A percentile compares a stretch with the other conserved stretches of the same genome.
Evolutionary conservation across 306 rosid species (phyloP).

Genomic region (Morella rubra): DNA sequence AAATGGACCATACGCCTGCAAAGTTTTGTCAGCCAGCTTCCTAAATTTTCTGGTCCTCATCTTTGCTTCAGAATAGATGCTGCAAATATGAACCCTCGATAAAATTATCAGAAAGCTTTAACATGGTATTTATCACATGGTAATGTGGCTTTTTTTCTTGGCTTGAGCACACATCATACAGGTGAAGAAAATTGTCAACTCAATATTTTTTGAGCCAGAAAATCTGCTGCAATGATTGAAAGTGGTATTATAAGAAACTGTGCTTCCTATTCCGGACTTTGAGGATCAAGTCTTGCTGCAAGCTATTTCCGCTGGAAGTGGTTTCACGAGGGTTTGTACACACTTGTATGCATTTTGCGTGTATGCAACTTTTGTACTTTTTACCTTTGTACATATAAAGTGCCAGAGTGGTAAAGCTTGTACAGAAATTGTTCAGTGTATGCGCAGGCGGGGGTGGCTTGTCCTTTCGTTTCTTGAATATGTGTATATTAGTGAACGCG

Average conservation of each 20-base stretch:
- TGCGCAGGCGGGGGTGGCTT: not conserved
- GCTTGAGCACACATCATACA: not conserved
- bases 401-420: constrained; percentile 18
- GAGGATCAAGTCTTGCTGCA: not conserved
- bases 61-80: constrained; percentile 1
- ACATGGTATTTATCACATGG: not conserved
- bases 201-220: not conserved
- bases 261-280: not conserved
- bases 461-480: not conserved
- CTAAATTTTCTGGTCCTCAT: constrained; percentile 13
- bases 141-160: not conserved
- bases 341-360: constrained; percentile 6
- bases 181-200: not conserved
- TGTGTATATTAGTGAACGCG: not conserved
- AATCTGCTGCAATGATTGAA: not conserved
- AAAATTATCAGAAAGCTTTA: not conserved
- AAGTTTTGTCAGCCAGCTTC: constrained; percentile 15
- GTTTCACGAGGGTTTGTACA: not conserved
- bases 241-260: not conserved
- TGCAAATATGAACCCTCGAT: constrained; percentile 2
- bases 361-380: constrained; percentile 6
- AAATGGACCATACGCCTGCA: not conserved
- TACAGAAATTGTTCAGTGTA: constrained; percentile 6
- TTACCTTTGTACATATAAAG: constrained; percentile 20
- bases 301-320: constrained; percentile 1